Evolutionary conservation across 2,329 filamentous ascomycete genomes (phyloP).

Genomic region (Coleophoma cylindrospora): DNA sequence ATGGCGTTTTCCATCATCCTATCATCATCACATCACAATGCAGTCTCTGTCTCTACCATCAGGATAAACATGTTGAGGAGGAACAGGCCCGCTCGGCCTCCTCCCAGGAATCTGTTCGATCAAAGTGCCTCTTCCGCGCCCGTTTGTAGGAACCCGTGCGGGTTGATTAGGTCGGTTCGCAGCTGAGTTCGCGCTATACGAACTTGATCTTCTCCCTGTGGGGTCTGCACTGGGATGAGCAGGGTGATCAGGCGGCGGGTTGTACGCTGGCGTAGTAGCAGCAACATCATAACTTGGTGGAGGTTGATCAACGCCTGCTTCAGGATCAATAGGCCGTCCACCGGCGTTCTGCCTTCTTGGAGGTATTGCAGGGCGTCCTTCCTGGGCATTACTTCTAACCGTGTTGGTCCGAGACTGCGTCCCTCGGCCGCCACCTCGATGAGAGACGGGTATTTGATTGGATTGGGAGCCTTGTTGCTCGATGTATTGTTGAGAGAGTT

Average conservation of each 20-base stretch:
- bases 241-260: slow-evolving; percentile 41
- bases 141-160: background rate
- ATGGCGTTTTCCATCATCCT: no score
- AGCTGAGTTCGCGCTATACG: slow-evolving; percentile 9
- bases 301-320: slow-evolving; percentile 44
- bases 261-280: slow-evolving; percentile 48
- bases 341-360: slow-evolving; percentile 25
- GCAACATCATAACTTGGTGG: slow-evolving; percentile 65
- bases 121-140: slow-evolving; percentile 8
- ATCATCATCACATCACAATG: slow-evolving; percentile 16
- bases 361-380: slow-evolving; percentile 37
- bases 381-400: slow-evolving; percentile 8
- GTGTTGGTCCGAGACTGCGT: background rate
- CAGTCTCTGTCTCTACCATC: slow-evolving; percentile 18
- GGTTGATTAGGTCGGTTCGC: background rate
- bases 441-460: slow-evolving; percentile 18
- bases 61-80: background rate
- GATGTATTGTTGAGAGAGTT: slow-evolving; percentile 66
- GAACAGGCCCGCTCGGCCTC: background rate
- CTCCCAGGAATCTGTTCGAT: slow-evolving; percentile 17
- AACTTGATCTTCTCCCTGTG: slow-evolving; percentile 14
- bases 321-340: slow-evolving; percentile 21
- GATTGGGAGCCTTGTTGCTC: slow-evolving; percentile 51
- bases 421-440: slow-evolving; percentile 1
- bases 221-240: slow-evolving; percentile 26